Evolutionary conservation across 352 stramenopile genomes (phyloP).

Genomic region (Phytophthora meadii): DNA sequence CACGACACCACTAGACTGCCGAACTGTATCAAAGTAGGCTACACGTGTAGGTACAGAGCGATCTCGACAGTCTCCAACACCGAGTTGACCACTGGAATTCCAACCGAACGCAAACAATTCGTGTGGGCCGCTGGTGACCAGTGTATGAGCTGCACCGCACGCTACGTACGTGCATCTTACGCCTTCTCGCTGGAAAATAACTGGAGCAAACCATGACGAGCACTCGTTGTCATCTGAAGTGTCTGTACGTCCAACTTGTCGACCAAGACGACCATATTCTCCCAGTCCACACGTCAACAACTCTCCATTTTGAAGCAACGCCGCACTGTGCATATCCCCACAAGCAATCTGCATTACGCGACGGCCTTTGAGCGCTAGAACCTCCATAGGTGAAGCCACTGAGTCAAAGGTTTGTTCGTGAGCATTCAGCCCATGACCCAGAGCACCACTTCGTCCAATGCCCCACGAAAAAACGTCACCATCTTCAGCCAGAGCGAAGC

Average conservation of each 20-base stretch:
- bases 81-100: conserved; percentile 69
- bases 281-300: conserved; percentile 72
- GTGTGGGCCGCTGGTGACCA: conserved; percentile 47
- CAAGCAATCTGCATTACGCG: conserved; percentile 57
- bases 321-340: conserved; percentile 68
- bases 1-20: neutral
- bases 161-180: conserved; percentile 56
- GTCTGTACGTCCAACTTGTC: conserved; percentile 8
- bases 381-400: conserved; percentile 55
- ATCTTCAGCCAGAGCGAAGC: conserved; percentile 64
- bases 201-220: conserved; percentile 51
- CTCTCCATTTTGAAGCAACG: conserved; percentile 46
- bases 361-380: conserved; percentile 49
- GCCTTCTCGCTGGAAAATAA: conserved; percentile 6
- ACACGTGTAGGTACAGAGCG: conserved; percentile 46
- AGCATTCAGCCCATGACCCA: conserved; percentile 58
- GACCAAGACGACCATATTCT: conserved; percentile 63
- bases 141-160: conserved; percentile 69
- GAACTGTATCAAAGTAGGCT: conserved; percentile 57
- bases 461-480: conserved; percentile 77
- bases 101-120: conserved; percentile 62
- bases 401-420: conserved; percentile 42
- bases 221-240: conserved; percentile 12
- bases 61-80: conserved; percentile 64
- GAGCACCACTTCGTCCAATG: conserved; percentile 53